phyloP scores from a whole-genome alignment of 768 basidiomycete genomes.

The Hydnum rufescens region DNA sequence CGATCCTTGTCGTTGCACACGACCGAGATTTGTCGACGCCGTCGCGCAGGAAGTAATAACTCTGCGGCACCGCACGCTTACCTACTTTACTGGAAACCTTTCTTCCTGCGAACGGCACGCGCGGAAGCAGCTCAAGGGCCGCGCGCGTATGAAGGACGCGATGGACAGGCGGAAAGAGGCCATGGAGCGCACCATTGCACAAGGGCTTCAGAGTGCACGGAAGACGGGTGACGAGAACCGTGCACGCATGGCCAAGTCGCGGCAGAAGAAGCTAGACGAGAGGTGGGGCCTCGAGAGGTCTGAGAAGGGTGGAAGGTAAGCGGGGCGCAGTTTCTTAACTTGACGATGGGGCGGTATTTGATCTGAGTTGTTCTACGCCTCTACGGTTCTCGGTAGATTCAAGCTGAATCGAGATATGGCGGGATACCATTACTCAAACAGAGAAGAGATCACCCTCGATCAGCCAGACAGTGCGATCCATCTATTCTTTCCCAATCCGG shows the following conservation, averaged over 20 bases:
- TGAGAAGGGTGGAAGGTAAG: slow-evolving; percentile 23
- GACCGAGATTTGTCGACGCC: slow-evolving; percentile 42
- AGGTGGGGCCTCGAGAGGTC: slow-evolving; percentile 21
- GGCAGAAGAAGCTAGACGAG: slow-evolving; percentile 38
- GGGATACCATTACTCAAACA: slow-evolving; percentile 23
- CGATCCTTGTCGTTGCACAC: slow-evolving; percentile 44
- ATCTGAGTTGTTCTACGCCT: not conserved
- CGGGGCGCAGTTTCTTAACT: slow-evolving; percentile 1
- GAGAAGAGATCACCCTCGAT: slow-evolving; percentile 25
- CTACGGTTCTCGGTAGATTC: slow-evolving; percentile 19
- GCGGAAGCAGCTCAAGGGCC: slow-evolving; percentile 22
- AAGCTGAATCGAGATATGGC: slow-evolving; percentile 35
- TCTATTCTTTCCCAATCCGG: slow-evolving; percentile 20
- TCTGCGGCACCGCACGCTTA: slow-evolving; percentile 32
- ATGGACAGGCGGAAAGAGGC: slow-evolving; percentile 28
- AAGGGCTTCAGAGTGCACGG: slow-evolving; percentile 30
- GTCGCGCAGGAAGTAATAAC: slow-evolving; percentile 42
- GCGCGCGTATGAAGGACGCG: slow-evolving; percentile 22
- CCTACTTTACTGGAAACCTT: slow-evolving; percentile 38
- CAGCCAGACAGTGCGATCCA: slow-evolving; percentile 21
- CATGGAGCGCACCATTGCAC: slow-evolving; percentile 36
- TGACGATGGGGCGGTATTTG: not conserved
- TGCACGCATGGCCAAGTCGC: slow-evolving; percentile 29
- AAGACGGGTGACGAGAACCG: slow-evolving; percentile 44
- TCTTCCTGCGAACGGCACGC: slow-evolving; percentile 28